Percentiles rank a stretch among this genome's conserved stretches.
phyloP scores from a whole-genome alignment of 2,329 filamentous ascomycete species.

The Cladosporium colombiae region DNA sequence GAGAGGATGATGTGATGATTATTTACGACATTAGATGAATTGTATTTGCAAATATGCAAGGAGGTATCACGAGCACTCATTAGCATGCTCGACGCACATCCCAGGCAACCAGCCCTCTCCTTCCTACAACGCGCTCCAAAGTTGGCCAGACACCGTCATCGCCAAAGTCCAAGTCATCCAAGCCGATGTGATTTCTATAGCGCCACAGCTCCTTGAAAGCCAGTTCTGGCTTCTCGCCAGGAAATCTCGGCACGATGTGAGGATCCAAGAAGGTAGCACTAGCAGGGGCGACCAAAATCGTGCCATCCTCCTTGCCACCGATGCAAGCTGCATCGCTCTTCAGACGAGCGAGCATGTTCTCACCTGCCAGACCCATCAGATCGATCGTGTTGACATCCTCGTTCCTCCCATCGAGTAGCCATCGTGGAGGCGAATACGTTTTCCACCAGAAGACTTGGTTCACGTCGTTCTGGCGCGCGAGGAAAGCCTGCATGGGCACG shows the following conservation, averaged over 20 bases:
- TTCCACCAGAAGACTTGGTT: constrained; percentile 81
- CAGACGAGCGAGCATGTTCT: constrained; percentile 61
- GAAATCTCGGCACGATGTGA: constrained; percentile 36
- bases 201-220: constrained; percentile 71
- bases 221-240: constrained; percentile 41
- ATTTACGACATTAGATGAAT: constrained; percentile 1
- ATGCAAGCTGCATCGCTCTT: constrained; percentile 63
- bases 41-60: background rate
- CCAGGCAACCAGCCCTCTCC: constrained; percentile 50
- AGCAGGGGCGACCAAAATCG: constrained; percentile 67
- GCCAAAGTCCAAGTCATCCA: constrained; percentile 78
- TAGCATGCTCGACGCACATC: constrained; percentile 43
- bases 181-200: constrained; percentile 67
- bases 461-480: constrained; percentile 67
- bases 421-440: constrained; percentile 78
- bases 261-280: constrained; percentile 70
- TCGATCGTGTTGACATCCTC: constrained; percentile 70
- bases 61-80: background rate
- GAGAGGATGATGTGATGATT: constrained; percentile 8
- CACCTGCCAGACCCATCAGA: constrained; percentile 70
- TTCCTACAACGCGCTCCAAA: constrained; percentile 59
- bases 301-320: constrained; percentile 50
- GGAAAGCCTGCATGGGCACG: constrained; percentile 72
- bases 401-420: constrained; percentile 76
- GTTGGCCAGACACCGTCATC: constrained; percentile 76